Evolutionary conservation across 805 yeast genomes (phyloP).

Genomic region (Pichia ethanolica): DNA sequence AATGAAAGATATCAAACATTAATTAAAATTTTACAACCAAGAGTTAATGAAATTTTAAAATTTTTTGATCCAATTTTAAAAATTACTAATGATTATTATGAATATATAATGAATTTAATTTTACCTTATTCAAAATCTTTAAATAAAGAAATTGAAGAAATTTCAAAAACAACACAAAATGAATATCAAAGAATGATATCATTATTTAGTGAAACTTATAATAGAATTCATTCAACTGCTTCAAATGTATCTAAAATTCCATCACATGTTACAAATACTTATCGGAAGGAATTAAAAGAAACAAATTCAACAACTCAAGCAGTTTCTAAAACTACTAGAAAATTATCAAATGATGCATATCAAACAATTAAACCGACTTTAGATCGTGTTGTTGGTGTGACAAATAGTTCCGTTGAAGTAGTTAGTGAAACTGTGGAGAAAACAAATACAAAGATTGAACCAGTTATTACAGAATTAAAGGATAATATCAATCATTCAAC

Average conservation of each 20-base stretch:
- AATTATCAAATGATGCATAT: constrained; percentile 30
- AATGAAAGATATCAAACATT: not conserved
- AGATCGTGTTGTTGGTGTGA: constrained; percentile 18
- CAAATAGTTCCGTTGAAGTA: not conserved
- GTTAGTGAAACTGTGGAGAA: not conserved
- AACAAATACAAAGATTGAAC: not conserved
- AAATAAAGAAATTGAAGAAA: constrained; percentile 9
- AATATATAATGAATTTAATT: constrained; percentile 20
- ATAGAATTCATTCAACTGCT: constrained; percentile 24
- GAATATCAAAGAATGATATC: constrained; percentile 24
- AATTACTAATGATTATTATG: constrained; percentile 25
- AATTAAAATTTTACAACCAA: not conserved
- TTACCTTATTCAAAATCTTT: constrained; percentile 16
- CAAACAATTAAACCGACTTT: constrained; percentile 27
- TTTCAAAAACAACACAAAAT: constrained; percentile 7
- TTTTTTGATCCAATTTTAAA: constrained; percentile 23
- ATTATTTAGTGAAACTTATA: constrained; percentile 21
- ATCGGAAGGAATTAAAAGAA: constrained; percentile 24
- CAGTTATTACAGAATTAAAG: not conserved
- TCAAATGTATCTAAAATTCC: constrained; percentile 22
- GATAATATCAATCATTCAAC: constrained; percentile 5
- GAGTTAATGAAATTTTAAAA: not conserved
- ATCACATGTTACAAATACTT: constrained; percentile 26
- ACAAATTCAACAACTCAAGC: constrained; percentile 26
- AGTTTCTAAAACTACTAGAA: constrained; percentile 30